Evolutionary conservation across 139 green algal species (phyloP).

Genomic region (Edaphochlamys debaryana): DNA sequence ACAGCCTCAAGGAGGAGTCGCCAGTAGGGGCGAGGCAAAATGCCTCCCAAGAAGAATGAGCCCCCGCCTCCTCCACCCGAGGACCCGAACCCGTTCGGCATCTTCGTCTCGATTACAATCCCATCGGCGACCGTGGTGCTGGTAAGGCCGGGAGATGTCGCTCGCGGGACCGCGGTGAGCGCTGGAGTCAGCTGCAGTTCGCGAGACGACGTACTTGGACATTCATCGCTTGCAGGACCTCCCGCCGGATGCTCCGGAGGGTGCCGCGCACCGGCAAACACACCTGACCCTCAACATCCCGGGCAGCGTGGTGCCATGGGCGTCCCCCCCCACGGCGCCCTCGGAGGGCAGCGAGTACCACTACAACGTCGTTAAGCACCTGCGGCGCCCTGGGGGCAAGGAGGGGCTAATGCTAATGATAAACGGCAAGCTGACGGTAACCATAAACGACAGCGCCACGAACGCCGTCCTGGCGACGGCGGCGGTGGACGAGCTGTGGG

Average conservation of each 20-base stretch:
- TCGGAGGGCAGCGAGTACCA: conserved; percentile 16
- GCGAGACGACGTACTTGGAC: too few relatives aligned
- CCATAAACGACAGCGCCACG: conserved; percentile 12
- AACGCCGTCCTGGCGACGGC: conserved; percentile 13
- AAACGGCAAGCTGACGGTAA: conserved; percentile 11
- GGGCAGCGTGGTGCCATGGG: neutral
- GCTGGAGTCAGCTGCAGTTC: too few relatives aligned
- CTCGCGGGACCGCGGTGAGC: too few relatives aligned
- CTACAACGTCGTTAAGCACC: conserved; percentile 13
- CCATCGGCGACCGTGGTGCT: neutral
- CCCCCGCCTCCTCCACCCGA: conserved; percentile 37
- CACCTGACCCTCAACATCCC: conserved; percentile 27
- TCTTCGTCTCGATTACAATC: conserved; percentile 13
- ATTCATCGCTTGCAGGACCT: conserved; percentile 29
- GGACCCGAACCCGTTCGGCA: conserved; percentile 23
- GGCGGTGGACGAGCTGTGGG: conserved; percentile 21
- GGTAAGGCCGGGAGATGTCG: neutral
- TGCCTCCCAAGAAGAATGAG: conserved; percentile 34
- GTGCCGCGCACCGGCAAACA: conserved; percentile 4
- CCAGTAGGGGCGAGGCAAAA: too few relatives aligned
- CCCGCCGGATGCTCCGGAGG: neutral
- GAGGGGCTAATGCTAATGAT: conserved; percentile 13
- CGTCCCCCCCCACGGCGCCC: neutral
- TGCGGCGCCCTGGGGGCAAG: neutral
- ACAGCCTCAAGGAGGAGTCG: too few relatives aligned